phyloP scores from a whole-genome alignment of 768 basidiomycete genomes.

The Suillus weaverae region DNA sequence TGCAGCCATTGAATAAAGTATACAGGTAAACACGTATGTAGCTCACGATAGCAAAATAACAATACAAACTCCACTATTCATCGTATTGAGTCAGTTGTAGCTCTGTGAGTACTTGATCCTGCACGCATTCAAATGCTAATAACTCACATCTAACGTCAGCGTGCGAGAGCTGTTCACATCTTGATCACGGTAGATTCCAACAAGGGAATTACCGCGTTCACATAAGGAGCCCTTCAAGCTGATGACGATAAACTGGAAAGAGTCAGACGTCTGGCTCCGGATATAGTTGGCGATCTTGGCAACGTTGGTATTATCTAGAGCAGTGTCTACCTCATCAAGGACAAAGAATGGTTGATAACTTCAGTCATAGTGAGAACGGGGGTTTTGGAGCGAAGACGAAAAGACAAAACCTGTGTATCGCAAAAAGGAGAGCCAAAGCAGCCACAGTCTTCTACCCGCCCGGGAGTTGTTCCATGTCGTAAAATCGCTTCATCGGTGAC shows the following conservation, averaged over 20 bases:
- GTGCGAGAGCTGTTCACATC: constrained; percentile 91
- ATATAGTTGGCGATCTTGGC: constrained; percentile 95
- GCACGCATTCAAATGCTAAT: background rate
- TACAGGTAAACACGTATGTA: background rate
- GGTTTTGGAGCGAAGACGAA: background rate
- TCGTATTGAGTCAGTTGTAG: constrained; percentile 62
- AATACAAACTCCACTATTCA: constrained; percentile 35
- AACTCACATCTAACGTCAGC: constrained; percentile 83
- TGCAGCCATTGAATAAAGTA: background rate
- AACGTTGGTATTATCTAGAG: constrained; percentile 98
- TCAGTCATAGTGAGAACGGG: constrained; percentile 1
- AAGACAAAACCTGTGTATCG: constrained; percentile 82
- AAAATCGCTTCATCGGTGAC: constrained; percentile 99
- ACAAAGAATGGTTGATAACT: constrained; percentile 99
- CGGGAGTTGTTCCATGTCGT: constrained; percentile 98
- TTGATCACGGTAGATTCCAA: constrained; percentile 94
- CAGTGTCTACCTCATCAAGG: constrained; percentile 97
- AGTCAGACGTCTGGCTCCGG: constrained; percentile 74
- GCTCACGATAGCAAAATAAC: constrained; percentile 2
- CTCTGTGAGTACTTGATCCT: background rate
- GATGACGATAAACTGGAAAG: constrained; percentile 97
- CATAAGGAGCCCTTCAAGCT: constrained; percentile 93
- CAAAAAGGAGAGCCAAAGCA: constrained; percentile 92
- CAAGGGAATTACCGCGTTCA: constrained; percentile 85
- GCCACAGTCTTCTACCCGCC: constrained; percentile 99